phyloP scores from a whole-genome alignment of 1,284 basidiomycete genomes.

The Rhizoctonia solani region DNA sequence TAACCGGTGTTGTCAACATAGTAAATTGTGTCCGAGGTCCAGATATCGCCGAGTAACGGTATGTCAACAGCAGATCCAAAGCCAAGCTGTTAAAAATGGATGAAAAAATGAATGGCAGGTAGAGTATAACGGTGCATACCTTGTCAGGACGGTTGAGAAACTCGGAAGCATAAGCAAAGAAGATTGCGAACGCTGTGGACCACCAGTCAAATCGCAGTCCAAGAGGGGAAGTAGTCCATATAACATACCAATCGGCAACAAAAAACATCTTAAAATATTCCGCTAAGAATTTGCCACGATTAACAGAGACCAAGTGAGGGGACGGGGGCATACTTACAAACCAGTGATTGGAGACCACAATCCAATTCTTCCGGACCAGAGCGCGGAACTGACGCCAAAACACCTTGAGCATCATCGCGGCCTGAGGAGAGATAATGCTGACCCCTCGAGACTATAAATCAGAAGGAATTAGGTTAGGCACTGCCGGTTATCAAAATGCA shows the following conservation, averaged over 20 bases:
- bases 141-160: conserved; percentile 62
- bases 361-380: conserved; percentile 75
- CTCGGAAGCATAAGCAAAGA: conserved; percentile 51
- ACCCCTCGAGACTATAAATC: neutral
- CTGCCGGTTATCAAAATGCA: no score
- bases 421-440: neutral
- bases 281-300: conserved; percentile 48
- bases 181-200: conserved; percentile 34
- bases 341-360: conserved; percentile 64
- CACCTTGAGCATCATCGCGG: conserved; percentile 9
- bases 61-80: conserved; percentile 61
- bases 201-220: no score
- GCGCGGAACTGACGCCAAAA: conserved; percentile 67
- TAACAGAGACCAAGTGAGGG: conserved; percentile 37
- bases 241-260: conserved; percentile 59
- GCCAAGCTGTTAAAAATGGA: conserved; percentile 56
- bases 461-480: no score
- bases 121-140: conserved; percentile 48
- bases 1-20: conserved; percentile 67
- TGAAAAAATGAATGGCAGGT: conserved; percentile 32
- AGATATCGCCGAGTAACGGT: conserved; percentile 53
- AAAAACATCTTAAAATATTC: conserved; percentile 67
- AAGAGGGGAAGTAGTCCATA: conserved; percentile 34
- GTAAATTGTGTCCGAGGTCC: conserved; percentile 59
- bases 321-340: conserved; percentile 53